Evolutionary conservation across 192 early-diverging fungal species (phyloP), one percentile per base, ranked within the genome.

Genomic region (Gaertneriomyces sp.): DNA sequence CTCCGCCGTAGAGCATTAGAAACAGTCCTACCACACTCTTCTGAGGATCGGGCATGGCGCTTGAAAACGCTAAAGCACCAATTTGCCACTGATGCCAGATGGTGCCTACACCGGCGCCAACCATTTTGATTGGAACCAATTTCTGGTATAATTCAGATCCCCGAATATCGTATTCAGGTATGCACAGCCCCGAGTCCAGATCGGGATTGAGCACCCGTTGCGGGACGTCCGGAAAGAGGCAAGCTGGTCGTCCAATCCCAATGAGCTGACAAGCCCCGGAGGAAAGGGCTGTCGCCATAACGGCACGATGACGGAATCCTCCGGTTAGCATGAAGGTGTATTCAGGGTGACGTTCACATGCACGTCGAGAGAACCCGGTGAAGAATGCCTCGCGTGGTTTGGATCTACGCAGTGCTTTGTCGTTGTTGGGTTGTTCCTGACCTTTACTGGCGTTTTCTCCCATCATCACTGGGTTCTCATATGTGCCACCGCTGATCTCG

Each of bases 71-170:
- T 17, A 49, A 49, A 12, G 47, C 47, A 12, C 12, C 47, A 17
- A 49, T 49, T 17, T 49, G 47, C 47, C 47, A 49, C 47, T 49
- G 47, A 49, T 49, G 47, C 47, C 47, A 49, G 12, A 49, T 49
- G 12, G 47, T 49, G 12, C 12, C 17, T 17, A 49, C 12, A 12
- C 47, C 47, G 47, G 47, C 17, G 12, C 47, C 47, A 12, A 49
- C 47, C 12, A 17, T 12, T 2, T 17, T 17, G 47, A 49, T n/a
- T 17, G 47, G 16, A 17, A 49, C 12, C 12, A 49, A n/a, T 17
- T 49, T 49, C 17, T 49, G 12, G 47, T 49, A 49, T 12, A 49
- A n/a, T n/a, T 12, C 47, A 49, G 16, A n/a, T 49, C 47, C 47
- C 17, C 17, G 12, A 49, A 49, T 17, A 12, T 17, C 17, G 47